Base-by-base conservation (phyloP, 495 filamentous ascomycete genomes). In the Hypoxylon trugodes region DNA sequence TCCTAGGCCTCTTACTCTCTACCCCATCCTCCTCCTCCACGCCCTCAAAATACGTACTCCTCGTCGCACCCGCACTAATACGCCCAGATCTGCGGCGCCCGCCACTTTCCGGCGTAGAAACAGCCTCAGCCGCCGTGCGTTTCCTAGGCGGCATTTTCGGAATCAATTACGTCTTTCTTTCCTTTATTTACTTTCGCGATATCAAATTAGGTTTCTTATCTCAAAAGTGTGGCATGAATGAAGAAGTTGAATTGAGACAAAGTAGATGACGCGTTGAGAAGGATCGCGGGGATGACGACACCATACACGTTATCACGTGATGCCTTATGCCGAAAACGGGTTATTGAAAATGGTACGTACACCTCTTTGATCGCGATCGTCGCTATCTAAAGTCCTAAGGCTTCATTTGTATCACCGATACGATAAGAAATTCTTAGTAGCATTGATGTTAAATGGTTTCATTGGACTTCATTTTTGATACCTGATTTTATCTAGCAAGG, bases 41-140 rank as follows among this genome's bases (percentile, higher is more conserved):
- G 42, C 57, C 35, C 35, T 74, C 73, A 48, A 78, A 78, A 55
- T 80, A 79, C 13, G 60, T 64, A 66, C 76, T 78, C 69, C 72
- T 79, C 55, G 63, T 73, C 6, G 56, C 61, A 3, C 69, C 61
- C 1, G 67, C 68, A 55, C 71, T 70, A 38, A 76, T 51, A 56
- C 78, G 78, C 21, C 54, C 22, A 6, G 78, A 79, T 25, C 69
- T 69, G 19, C 76, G 74, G 19, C 76, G 76, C 6, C 55, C 10
- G 15, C 13, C 33, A 7, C 22, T 19, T 18, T 58, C 54, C 6
- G 61, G 26, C 3, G 46, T 51, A 35, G 47, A 42, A 13, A 35
- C 25, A 5, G 53, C 50, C 22, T 69, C 61, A 15, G 59, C 50
- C 7, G 56, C 52, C 4, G 33, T 52, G 38, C 65, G 65, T 42